Base-by-base conservation (phyloP, 352 stramenopile genomes). In the Pythium diclinum region DNA sequence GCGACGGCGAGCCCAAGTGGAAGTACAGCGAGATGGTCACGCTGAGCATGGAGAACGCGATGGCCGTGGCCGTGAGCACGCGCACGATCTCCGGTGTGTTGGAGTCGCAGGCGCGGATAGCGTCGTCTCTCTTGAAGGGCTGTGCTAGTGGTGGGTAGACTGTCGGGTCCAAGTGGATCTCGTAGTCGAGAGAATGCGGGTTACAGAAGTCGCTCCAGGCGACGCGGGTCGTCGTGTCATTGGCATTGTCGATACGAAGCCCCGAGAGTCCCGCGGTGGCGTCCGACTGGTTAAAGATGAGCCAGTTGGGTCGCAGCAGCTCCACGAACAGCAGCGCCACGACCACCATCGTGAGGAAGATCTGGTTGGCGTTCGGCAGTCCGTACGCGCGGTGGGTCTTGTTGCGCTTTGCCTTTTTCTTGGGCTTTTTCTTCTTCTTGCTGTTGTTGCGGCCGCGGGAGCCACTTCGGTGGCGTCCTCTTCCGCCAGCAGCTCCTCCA, bases 311-410 rank as follows among this genome's bases (percentile, higher is more conserved):
- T 9, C 81, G 76, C 65, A 91, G 66, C 46, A 93, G 67, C 57
- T 83, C 59, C 25, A 89, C 76, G 63, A 89, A 89, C 11, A 90
- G 73, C 56, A 91, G 55, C 33, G 59, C 72, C 47, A 70, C 77
- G 3, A 88, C 71, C 14, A 74, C 67, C 63, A 89, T 71, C 58
- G 73, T 80, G 53, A 90, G 72, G 56, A 93, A 72, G 63, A 93
- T 81, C 79, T 93, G 85, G 75, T 93, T 93, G n/a, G 85, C 85
- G 69, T 93, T 93, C 25, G 85, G 80, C 59, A 91, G 72, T 3
- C 85, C 85, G 51, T 90, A 93, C 51, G 88, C 81, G 23, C 85
- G 81, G 67, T 91, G 78, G 47, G 58, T 64, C 34, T 46, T 51
- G 40, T 40, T 56, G 23, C 44, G 42, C 47, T 49, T 56, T 28